Conservation (phyloP, 306 rosid species). For the Cucumis hystrix region DNA sequence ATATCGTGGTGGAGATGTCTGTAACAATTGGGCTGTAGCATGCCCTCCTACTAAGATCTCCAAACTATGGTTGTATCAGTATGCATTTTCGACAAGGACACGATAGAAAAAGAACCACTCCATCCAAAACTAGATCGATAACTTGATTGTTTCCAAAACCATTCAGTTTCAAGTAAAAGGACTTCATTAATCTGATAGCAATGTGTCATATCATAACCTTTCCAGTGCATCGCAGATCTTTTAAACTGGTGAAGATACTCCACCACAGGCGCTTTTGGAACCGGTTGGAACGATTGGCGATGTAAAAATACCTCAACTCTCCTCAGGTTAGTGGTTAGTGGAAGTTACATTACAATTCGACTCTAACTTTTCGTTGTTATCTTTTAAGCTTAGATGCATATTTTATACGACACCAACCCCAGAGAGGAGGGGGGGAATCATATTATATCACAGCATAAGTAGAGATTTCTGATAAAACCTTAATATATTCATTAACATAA, state of each 20-base stretch:
- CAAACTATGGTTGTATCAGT: conserved; percentile 16
- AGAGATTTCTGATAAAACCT: not conserved
- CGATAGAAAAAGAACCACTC: not conserved
- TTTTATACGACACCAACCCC: no score
- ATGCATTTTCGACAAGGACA: not conserved
- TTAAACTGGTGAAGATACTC: not conserved
- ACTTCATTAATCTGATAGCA: not conserved
- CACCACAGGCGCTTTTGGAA: not conserved
- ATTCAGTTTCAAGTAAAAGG: not conserved
- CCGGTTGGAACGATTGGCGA: not conserved
- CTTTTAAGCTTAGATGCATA: not conserved
- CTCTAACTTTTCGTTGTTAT: not conserved
- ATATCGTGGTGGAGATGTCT: not conserved
- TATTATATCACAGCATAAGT: no score
- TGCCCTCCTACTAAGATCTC: conserved; percentile 16
- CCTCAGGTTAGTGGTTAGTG: not conserved
- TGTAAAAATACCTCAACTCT: not conserved
- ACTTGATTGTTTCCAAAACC: not conserved
- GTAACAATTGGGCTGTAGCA: not conserved
- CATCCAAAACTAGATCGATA: not conserved
- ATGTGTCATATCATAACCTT: not conserved
- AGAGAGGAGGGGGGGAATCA: no score
- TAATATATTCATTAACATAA: not conserved
- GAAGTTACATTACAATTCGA: not conserved
- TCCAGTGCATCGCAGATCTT: not conserved